Conservation (phyloP, 2,329 filamentous ascomycete species). For the Trichoderma sp. region DNA sequence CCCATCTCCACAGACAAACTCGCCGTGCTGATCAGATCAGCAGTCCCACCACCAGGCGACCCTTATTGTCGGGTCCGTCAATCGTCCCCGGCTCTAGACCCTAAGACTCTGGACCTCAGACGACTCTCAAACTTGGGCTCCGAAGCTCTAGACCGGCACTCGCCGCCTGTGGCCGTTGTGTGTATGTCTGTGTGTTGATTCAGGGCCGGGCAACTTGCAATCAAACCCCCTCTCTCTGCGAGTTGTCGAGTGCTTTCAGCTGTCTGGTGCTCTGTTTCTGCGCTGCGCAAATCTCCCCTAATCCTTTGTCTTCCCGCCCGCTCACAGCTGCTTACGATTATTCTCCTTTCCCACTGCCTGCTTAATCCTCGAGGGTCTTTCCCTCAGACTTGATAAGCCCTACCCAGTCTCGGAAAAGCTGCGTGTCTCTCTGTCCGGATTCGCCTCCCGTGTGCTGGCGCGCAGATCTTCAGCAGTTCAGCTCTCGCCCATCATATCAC, state of each 20-base stretch:
- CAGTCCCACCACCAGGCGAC: slow-evolving; percentile 9
- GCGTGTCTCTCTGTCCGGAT: not conserved
- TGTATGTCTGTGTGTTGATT: not conserved
- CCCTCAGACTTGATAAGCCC: not conserved
- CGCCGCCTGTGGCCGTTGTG: not conserved
- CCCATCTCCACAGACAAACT: slow-evolving; percentile 15
- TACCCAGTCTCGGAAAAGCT: not conserved
- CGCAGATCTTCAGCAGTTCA: not conserved
- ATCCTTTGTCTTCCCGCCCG: not conserved
- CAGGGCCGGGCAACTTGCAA: not conserved
- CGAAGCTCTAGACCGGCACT: not conserved
- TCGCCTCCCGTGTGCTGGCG: not conserved
- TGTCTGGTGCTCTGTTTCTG: not conserved
- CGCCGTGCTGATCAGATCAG: slow-evolving; percentile 19
- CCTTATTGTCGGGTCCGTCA: slow-evolving; percentile 20
- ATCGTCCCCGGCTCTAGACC: not conserved
- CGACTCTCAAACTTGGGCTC: not conserved
- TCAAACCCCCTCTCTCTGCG: not conserved
- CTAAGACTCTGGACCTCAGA: not conserved
- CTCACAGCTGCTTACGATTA: not conserved
- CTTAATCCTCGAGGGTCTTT: not conserved
- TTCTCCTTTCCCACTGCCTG: not conserved
- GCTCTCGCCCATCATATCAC: not conserved
- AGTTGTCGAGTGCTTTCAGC: not conserved
- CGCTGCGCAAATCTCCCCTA: not conserved